These are phyloP conservation scores for Truncatella angustata DNA, from an alignment of 2,329 filamentous ascomycete genomes.

Conservation along the genomic window DNA sequence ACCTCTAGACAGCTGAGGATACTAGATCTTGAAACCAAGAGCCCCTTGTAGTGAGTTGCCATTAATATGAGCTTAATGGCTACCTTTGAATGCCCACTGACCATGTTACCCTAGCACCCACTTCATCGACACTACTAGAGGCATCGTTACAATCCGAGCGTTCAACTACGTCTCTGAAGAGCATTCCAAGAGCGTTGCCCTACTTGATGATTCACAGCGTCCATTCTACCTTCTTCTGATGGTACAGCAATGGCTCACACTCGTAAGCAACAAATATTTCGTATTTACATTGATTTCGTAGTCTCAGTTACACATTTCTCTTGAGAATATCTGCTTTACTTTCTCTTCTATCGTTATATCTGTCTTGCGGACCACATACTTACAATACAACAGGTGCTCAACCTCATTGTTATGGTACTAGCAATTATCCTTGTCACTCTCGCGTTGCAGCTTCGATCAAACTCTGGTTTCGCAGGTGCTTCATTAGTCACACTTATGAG, in stretches of 20 bases:
- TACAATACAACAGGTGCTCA: no score
- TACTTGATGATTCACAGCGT: constrained; percentile 48
- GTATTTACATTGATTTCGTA: no score
- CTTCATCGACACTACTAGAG: constrained; percentile 55
- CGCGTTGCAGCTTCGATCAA: constrained; percentile 28
- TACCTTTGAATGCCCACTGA: not conserved
- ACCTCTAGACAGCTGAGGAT: constrained; percentile 60
- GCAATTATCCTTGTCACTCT: constrained; percentile 20
- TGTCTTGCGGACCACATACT: no score
- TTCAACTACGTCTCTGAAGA: constrained; percentile 51
- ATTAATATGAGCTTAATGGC: not conserved
- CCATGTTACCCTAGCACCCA: constrained; percentile 34
- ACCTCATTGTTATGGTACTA: constrained; percentile 24
- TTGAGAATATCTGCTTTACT: no score
- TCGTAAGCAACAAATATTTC: no score
- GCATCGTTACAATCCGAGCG: constrained; percentile 54
- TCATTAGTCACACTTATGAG: constrained; percentile 20
- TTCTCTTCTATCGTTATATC: no score
- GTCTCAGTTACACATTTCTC: no score
- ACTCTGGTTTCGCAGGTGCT: constrained; percentile 20
- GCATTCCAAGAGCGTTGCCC: constrained; percentile 40
- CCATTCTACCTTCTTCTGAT: constrained; percentile 31
- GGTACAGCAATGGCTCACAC: constrained; percentile 31
- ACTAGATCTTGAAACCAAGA: constrained; percentile 61
- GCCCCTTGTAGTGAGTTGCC: constrained; percentile 48